Evolutionary conservation across 306 rosid genomes (phyloP), one percentile per base, ranked within the genome.

Genomic region (Rosa rugosa): DNA sequence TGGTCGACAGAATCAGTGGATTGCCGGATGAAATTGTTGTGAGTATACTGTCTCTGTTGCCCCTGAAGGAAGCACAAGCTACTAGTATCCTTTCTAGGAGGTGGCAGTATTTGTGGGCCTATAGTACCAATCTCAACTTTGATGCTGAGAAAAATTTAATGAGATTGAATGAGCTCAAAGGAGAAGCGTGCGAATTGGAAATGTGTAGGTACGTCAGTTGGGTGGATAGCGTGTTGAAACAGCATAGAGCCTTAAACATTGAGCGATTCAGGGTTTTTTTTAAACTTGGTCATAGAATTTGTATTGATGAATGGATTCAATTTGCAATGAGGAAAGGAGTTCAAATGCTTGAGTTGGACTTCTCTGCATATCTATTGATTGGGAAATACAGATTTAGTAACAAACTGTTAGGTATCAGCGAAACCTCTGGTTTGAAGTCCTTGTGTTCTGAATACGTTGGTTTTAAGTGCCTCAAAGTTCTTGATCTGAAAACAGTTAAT

Each of bases 171-270:
- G 36, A 31, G 53, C 22, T 8, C 4, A 6, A 6, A 5, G 7
- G 44, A 5, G 44, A 40, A 40, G 5, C 5, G 41, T 3, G 4
- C 5, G 31, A 31, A 31, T 31, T 31, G 42, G 17, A 14, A 25
- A 7, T 13, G 8, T 0, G 59, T 25, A 38, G 16, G 34, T 56
- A 54, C 5, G 49, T 74, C 3, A 38, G n/a, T 9, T 40, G 77
- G 77, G 68, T 74, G 34, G 41, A 40, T 41, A n/a, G 8, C 20
- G 75, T 71, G 23, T 40, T 72, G 76, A 23, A 72, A 6, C 76
- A 50, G 8, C 76, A 50, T 49, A 50, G 18, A 17, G 8, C 6
- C 27, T 47, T 31, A 0, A 51, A 31, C 5, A 7, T 73, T 0
- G 38, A 53, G n/a, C 47, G 1, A n/a, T 73, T 73, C 12, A 54